Conservation (phyloP, 2,329 filamentous ascomycete genomes). For the Cercospora beticola region DNA sequence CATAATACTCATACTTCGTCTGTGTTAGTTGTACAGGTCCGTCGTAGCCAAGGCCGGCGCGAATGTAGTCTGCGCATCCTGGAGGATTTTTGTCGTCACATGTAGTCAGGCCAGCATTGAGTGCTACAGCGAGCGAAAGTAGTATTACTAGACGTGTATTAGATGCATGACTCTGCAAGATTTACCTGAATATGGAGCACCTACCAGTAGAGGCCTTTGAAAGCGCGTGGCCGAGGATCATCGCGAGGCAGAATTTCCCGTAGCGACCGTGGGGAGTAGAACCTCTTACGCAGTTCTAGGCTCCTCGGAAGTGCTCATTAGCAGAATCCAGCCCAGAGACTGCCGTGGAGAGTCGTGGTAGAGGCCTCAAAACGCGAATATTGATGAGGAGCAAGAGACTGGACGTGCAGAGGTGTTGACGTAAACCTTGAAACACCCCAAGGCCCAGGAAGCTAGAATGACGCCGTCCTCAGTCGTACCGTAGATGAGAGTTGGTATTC, state of each 20-base stretch:
- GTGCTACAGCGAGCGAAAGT: not conserved
- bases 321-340: not conserved
- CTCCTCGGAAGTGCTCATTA: not conserved
- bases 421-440: not conserved
- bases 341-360: not conserved
- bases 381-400: not conserved
- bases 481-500: not conserved
- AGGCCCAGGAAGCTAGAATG: not conserved
- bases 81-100: not conserved
- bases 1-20: not conserved
- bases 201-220: conserved; percentile 8
- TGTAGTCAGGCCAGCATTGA: not conserved
- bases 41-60: conserved; percentile 12
- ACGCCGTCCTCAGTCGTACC: not conserved
- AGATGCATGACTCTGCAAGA: not conserved
- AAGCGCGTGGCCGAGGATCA: not conserved
- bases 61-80: conserved; percentile 18
- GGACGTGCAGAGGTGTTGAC: not conserved
- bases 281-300: not conserved
- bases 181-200: not conserved
- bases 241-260: not conserved
- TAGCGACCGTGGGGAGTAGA: conserved; percentile 7
- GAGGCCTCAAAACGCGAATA: not conserved
- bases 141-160: not conserved
- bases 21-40: not conserved